Evolutionary conservation across 345 rosid genomes (phyloP).

Genomic region (Sapria himalayana): DNA sequence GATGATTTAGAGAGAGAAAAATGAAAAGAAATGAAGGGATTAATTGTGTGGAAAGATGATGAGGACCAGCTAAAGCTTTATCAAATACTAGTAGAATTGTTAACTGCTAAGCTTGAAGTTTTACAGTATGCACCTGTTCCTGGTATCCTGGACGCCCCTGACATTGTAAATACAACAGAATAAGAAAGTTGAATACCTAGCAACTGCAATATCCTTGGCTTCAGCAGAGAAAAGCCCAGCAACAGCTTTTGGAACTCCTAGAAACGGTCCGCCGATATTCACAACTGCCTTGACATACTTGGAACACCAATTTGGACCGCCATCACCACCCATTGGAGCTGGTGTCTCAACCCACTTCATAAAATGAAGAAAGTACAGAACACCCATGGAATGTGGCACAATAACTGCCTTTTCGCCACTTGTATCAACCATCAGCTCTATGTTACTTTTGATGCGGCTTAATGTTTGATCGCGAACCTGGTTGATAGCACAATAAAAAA

Average conservation of each 20-base stretch:
- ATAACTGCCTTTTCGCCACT: constrained; percentile 76
- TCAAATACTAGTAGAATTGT: too few species aligned
- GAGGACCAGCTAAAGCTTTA: too few species aligned
- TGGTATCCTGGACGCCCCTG: too few species aligned
- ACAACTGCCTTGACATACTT: constrained; percentile 83
- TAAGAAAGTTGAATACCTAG: constrained; percentile 29
- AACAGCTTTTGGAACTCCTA: constrained; percentile 86
- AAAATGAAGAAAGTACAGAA: constrained; percentile 68
- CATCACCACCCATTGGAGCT: constrained; percentile 92
- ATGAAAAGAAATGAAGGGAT: too few species aligned
- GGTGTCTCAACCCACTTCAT: constrained; percentile 99
- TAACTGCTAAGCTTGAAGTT: too few species aligned
- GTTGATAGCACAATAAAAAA: not conserved
- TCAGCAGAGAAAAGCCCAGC: constrained; percentile 88
- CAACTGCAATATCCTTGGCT: constrained; percentile 84
- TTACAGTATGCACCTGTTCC: too few species aligned
- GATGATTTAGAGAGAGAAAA: too few species aligned
- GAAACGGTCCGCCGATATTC: constrained; percentile 86
- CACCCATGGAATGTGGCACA: constrained; percentile 98
- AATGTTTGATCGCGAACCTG: constrained; percentile 80
- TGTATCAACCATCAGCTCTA: constrained; percentile 71
- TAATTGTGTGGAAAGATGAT: too few species aligned
- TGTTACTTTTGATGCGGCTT: constrained; percentile 62
- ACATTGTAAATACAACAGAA: too few species aligned
- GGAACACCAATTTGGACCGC: constrained; percentile 88